phyloP scores from a whole-genome alignment of 2,329 filamentous ascomycete species.

The Myriosclerotinia scirpicola region DNA sequence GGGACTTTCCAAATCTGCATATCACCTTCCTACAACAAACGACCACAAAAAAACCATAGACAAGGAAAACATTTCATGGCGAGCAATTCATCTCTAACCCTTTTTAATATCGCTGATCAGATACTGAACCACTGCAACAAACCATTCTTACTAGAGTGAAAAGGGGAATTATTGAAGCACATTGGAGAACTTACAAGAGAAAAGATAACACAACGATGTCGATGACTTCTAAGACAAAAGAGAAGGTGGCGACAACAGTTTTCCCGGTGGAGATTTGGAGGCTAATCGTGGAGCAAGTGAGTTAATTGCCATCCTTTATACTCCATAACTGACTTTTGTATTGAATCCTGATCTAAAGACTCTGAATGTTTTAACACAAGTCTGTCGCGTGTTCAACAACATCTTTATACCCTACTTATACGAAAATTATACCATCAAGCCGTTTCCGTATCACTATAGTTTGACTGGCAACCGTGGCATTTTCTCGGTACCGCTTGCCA shows the following conservation, averaged over 20 bases:
- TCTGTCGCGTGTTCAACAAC: neutral
- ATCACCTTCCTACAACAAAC: neutral
- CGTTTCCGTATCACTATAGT: neutral
- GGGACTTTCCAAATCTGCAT: neutral
- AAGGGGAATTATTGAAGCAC: neutral
- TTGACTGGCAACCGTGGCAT: neutral
- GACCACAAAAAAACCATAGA: too few relatives aligned
- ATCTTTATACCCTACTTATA: neutral
- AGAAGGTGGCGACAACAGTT: neutral
- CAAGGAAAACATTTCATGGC: too few relatives aligned
- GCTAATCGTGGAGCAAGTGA: neutral
- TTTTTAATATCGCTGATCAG: too few relatives aligned
- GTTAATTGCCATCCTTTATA: neutral
- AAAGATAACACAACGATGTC: too few relatives aligned
- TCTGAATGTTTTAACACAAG: neutral
- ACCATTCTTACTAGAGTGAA: too few relatives aligned
- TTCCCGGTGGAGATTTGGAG: neutral
- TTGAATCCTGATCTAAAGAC: neutral
- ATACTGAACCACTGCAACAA: too few relatives aligned
- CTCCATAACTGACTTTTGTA: neutral
- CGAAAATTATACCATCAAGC: neutral
- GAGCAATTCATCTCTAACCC: too few relatives aligned
- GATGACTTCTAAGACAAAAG: neutral
- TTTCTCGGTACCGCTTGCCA: neutral
- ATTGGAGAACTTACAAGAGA: too few relatives aligned